Base-by-base conservation (phyloP, 345 rosid genomes). In the Heritiera littoralis region DNA sequence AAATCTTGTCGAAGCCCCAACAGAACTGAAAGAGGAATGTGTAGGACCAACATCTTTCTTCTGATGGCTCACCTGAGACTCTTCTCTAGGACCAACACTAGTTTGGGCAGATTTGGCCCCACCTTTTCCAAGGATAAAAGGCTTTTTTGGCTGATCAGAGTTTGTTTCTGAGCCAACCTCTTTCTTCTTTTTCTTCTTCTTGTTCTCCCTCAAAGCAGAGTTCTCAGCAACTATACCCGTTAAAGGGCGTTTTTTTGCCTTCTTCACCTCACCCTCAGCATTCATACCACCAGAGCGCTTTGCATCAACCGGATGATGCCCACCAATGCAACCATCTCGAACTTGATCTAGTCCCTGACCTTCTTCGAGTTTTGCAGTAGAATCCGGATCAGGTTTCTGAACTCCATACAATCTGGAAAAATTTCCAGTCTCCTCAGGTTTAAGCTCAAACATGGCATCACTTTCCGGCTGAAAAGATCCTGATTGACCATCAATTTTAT, bases 181-280 rank as follows among this genome's bases (percentile, higher is more conserved):
- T 81, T 86, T 89, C 86, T 89, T 91, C 88, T 88, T 95, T 79
- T 88, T 93, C 89, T 89, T 94, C 86, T 86, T 87, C 87, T 88
- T 92, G 78, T 81, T 88, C 83, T 77, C 87, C 74, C 68, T 85
- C 38, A 41, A 72, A 64, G 78, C 28, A 82, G 89, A 60, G 64
- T 82, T 81, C 66, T 84, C 92, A 6, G 85, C 55, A 76, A 86
- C 72, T 81, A 83, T 30, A 66, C 85, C 90, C 18, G 82, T 87
- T 17, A 82, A 61, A 45, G 87, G 85, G 66, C 85, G 92, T 87
- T 92, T 92, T 80, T 91, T 89, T 76, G 73, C 81, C 86, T 91
- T 90, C 86, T 89, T 88, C 55, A 86, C 83, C 78, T 69, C 83
- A 72, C 82, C 85, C 74, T 83, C 90, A 55, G 77, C 77, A 71